Base-by-base conservation (phyloP, 352 stramenopile genomes). In the Globisporangium splendens region DNA sequence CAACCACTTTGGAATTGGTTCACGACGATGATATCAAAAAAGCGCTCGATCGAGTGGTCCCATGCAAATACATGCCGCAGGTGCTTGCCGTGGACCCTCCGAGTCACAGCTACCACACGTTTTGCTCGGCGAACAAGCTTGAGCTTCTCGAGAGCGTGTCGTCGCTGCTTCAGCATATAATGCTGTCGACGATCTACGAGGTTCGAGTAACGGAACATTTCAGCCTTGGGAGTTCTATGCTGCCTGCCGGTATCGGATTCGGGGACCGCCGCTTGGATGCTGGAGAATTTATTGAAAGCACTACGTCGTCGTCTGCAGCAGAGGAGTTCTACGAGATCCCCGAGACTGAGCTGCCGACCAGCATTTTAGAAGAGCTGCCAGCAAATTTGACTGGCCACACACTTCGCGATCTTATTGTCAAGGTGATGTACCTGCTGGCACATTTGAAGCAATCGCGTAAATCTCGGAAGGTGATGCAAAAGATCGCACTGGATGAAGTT, bases 161-260 rank as follows among this genome's bases (percentile, higher is more conserved):
- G 10, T 80, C 65, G 17, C 51, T 88, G 28, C 62, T 91, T 6
- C 75, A 83, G 52, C 70, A 80, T 5, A 83, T 89, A 44, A 82
- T 91, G 73, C 46, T 91, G 14, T 75, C 73, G 12, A 89, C 81
- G 8, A 83, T 89, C 35, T 75, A 81, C 24, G 77, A 79, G 12
- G 21, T 73, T 10, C 49, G 41, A 35, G 62, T 81, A 2, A 70
- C 70, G 3, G 66, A 65, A 2, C 64, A 46, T 38, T 85, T 73
- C 44, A 59, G 56, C 44, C 31, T 79, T 18, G 66, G 66, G 15
- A 63, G 48, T 3, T 55, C 63, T 0, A 59, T 75, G n/a, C 28
- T 74, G 8, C 60, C 56, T 14, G 22, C 51, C 1, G 50, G 44
- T n/a, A 31, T 58, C 4, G 60, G 60, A 1, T 68, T 78, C 17